Percentiles rank a stretch among this genome's conserved stretches.
Evolutionary conservation across 768 basidiomycete species (phyloP).

Genomic region (Gautieria morchelliformis): DNA sequence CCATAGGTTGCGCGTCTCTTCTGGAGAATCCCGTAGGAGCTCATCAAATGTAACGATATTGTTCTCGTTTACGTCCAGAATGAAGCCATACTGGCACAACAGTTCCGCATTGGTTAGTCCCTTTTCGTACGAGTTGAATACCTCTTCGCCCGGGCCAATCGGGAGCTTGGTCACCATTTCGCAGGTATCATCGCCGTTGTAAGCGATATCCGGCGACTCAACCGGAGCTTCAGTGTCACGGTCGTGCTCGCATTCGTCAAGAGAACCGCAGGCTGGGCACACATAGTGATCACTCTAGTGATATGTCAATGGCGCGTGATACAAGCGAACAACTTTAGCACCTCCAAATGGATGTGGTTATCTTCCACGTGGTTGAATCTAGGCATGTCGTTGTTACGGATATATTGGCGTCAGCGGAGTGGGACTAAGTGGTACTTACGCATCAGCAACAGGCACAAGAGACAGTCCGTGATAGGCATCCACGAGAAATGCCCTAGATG

Average conservation of each 20-base stretch:
- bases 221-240: slow-evolving; percentile 38
- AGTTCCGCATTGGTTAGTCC: slow-evolving; percentile 55
- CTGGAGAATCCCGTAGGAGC: not conserved
- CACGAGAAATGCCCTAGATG: slow-evolving; percentile 74
- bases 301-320: not conserved
- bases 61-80: slow-evolving; percentile 61
- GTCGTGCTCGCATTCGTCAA: slow-evolving; percentile 62
- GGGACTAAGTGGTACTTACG: slow-evolving; percentile 34
- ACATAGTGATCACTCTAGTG: slow-evolving; percentile 63
- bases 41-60: slow-evolving; percentile 27
- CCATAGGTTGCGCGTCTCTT: not conserved
- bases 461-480: slow-evolving; percentile 73
- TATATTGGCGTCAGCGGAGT: slow-evolving; percentile 15
- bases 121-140: slow-evolving; percentile 77
- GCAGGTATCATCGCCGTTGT: slow-evolving; percentile 20
- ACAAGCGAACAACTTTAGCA: slow-evolving; percentile 17
- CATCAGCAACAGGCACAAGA: slow-evolving; percentile 81
- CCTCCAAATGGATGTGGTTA: slow-evolving; percentile 69
- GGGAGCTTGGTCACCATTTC: slow-evolving; percentile 59
- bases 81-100: slow-evolving; percentile 62
- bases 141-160: slow-evolving; percentile 42
- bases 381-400: slow-evolving; percentile 10
- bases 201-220: not conserved
- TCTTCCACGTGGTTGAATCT: slow-evolving; percentile 70
- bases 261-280: slow-evolving; percentile 60